These are phyloP conservation scores for Amesomyces nigricolor DNA, from an alignment of 2,329 filamentous ascomycete genomes.

Conservation along the genomic window DNA sequence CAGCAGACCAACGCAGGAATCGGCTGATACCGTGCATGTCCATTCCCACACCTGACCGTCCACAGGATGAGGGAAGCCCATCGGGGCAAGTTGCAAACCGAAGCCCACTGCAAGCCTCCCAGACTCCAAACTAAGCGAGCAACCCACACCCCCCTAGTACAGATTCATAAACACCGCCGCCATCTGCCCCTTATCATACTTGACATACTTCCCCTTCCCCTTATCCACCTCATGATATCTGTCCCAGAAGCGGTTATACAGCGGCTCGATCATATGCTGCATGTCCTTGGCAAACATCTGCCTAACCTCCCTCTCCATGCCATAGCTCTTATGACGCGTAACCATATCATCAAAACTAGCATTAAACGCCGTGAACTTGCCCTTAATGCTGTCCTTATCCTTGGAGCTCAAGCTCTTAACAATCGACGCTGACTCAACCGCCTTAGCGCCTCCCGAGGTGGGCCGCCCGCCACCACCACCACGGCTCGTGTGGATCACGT, in stretches of 20 bases:
- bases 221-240: slow-evolving; percentile 97
- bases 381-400: slow-evolving; percentile 93
- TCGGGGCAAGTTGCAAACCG: neutral
- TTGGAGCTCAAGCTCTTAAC: slow-evolving; percentile 80
- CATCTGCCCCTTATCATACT: slow-evolving; percentile 85
- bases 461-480: slow-evolving; percentile 49
- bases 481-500: slow-evolving; percentile 86
- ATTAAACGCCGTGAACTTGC: slow-evolving; percentile 93
- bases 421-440: slow-evolving; percentile 71
- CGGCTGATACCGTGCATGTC: slow-evolving; percentile 8
- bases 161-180: slow-evolving; percentile 57
- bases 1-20: slow-evolving; percentile 14
- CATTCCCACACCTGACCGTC: neutral
- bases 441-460: slow-evolving; percentile 49
- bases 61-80: neutral
- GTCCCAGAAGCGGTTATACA: slow-evolving; percentile 95
- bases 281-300: slow-evolving; percentile 76
- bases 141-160: slow-evolving; percentile 30
- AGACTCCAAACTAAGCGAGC: neutral
- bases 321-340: slow-evolving; percentile 70
- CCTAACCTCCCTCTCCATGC: slow-evolving; percentile 87
- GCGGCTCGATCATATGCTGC: slow-evolving; percentile 83
- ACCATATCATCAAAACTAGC: slow-evolving; percentile 84
- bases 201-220: slow-evolving; percentile 96
- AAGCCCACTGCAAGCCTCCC: neutral